Conservation (phyloP, 108 stramenopile genomes). For the Nannochloropsis granulata region DNA sequence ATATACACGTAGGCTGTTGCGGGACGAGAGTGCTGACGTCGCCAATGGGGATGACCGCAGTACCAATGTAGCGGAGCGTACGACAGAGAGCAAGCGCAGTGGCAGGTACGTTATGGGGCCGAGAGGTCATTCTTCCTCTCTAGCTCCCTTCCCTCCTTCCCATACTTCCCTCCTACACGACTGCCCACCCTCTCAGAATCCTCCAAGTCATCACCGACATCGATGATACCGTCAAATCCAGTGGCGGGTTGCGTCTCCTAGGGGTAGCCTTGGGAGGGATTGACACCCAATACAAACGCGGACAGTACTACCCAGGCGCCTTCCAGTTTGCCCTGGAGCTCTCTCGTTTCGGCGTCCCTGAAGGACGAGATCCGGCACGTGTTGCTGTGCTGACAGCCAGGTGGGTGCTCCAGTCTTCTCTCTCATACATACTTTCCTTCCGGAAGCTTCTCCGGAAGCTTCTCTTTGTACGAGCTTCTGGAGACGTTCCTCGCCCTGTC, state of each 20-base stretch:
- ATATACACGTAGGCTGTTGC: no score
- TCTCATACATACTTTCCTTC: not conserved
- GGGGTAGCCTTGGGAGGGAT: conserved; percentile 74
- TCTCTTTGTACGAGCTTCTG: no score
- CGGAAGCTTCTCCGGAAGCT: no score
- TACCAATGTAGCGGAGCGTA: no score
- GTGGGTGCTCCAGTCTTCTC: not conserved
- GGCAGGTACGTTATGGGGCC: not conserved
- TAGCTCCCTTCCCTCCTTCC: not conserved
- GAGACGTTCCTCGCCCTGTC: no score
- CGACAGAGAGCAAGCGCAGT: not conserved
- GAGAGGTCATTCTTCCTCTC: not conserved
- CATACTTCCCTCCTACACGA: not conserved
- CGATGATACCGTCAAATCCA: conserved; percentile 81
- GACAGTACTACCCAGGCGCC: conserved; percentile 80
- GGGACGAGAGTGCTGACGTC: no score
- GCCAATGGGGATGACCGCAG: no score
- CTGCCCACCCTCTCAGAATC: not conserved
- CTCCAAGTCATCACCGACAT: conserved; percentile 53
- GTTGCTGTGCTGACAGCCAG: conserved; percentile 82
- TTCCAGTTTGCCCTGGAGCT: conserved; percentile 80
- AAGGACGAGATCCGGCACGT: conserved; percentile 12
- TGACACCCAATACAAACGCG: conserved; percentile 71
- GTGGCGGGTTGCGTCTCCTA: conserved; percentile 63
- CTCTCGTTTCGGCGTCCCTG: conserved; percentile 37